Base-by-base conservation (phyloP, 2,329 filamentous ascomycete species). In the Cladosporium halotolerans region DNA sequence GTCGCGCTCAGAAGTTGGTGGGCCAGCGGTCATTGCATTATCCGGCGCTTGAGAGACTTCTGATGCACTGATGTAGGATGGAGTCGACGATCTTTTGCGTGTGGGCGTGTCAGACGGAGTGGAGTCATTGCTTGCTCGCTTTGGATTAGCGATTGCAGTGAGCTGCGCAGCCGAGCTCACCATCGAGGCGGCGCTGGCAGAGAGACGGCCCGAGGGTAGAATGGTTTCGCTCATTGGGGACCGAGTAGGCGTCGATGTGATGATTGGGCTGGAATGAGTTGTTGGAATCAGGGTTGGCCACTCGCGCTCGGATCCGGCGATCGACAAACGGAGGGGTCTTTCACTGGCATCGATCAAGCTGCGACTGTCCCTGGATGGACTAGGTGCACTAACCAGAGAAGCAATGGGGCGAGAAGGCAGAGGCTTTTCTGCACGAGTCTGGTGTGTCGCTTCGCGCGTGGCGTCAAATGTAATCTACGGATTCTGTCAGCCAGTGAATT, bases 341-440 rank as follows among this genome's bases (percentile, higher is more conserved):
- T 72, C 68, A 19, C 64, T 64, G 11, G 72, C 71, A 52, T 73
- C 72, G 5, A 74, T 56, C 16, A 74, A 62, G 2, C 67, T 69
- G 13, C 69, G 68, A 28, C 64, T 62, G 32, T 68, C 63, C 55
- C 70, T 71, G 7, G 59, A 61, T 3, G 71, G 70, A 47, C 66
- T 71, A 16, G 58, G 45, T 3, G 60, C 58, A 34, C 66, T 59
- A 9, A 63, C 50, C 4, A 72, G 31, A 11, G 68, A 65, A 19
- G 62, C 66, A 10, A 70, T 52, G 2, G 72, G 72, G 9, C 67
- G 66, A 39, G 68, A 66, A 8, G 72, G 72, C 4, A 74, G 60
- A n/a, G 69, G 66, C 57, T 74, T 74, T 33, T 72, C 57, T 23
- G 52, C 49, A 14, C 13, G 18, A 38, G n/a, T n/a, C 8, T 16